Evolutionary conservation across 495 filamentous ascomycete species (phyloP), one percentile per base, ranked within the genome.

Genomic region (Penicillium canescens): DNA sequence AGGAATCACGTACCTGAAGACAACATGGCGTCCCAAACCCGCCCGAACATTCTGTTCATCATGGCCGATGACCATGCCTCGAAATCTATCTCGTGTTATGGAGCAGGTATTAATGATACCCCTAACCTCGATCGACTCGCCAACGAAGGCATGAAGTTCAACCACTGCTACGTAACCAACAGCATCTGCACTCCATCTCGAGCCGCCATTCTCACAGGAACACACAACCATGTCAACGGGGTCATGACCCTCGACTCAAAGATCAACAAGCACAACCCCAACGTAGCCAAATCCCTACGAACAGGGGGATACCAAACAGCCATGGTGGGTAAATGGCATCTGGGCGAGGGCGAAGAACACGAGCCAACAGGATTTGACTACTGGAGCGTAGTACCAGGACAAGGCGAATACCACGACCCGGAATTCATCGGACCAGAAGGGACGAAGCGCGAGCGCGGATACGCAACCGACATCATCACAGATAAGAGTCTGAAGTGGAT

Each of bases 51-150:
- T 46, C 39, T 77, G 52, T 77, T 77, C 59, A 73, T 76, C 58
- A 72, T 77, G 70, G 74, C 74, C 9, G 74, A 77, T 61, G 74
- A 77, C 60, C 74, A 77, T 67, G 74, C 74, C 50, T 58, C 68
- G 6, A 76, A 77, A 54, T 57, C 74, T 1, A 77, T 76, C 42
- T 62, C 61, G 20, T 66, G 59, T 54, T 74, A 76, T 46, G 68
- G 68, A 14, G 71, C 74, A 3, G 68, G 68, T 16, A 72, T 77
- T 51, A 77, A 77, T 55, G 42, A 68, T 42, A 77, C 74, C 0
- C 74, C 74, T 0, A 65, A 77, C 46, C 60, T 77, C 44, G 74
- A 77, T 47, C 68, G 72, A 3, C 28, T 77, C 13, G 71, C 71
- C 10, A 60, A 54, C 6, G 71, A 75, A 43, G 74, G 74, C n/a